These are phyloP conservation scores for Puccinia novopanici DNA, from an alignment of 1,284 basidiomycete species.

Conservation along the genomic window DNA sequence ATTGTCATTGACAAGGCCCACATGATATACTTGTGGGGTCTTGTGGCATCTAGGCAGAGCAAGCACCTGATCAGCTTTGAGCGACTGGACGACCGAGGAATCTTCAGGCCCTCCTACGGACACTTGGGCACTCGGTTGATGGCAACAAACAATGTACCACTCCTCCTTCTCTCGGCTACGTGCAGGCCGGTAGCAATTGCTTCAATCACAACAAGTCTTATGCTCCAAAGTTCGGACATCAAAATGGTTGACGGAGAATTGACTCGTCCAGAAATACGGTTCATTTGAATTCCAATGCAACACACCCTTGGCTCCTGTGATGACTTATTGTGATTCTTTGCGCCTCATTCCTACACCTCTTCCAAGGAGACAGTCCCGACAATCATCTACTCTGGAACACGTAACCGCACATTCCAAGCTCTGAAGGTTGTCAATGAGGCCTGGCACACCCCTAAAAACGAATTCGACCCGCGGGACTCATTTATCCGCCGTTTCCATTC, in stretches of 20 bases:
- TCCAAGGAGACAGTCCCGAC: not conserved
- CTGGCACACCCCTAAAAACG: not conserved
- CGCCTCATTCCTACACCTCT: not conserved
- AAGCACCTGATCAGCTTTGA: not conserved
- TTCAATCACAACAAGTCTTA: not conserved
- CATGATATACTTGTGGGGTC: too few species aligned
- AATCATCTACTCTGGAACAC: not conserved
- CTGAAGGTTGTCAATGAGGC: not conserved
- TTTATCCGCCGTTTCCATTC: not conserved
- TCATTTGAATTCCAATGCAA: not conserved
- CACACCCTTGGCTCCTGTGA: not conserved
- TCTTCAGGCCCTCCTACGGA: constrained; percentile 14
- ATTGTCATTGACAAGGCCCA: constrained; percentile 23
- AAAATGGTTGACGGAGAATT: not conserved
- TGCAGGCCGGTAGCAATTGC: not conserved
- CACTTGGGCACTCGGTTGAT: not conserved
- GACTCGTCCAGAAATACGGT: not conserved
- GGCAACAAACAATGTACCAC: constrained; percentile 1
- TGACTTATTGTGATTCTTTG: not conserved
- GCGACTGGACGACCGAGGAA: not conserved
- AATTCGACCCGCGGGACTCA: not conserved
- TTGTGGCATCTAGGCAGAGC: too few species aligned
- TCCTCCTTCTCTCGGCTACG: not conserved
- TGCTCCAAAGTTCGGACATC: not conserved
- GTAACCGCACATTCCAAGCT: not conserved